Base-by-base conservation (phyloP, 2,329 filamentous ascomycete genomes). In the Diplodia corticola region DNA sequence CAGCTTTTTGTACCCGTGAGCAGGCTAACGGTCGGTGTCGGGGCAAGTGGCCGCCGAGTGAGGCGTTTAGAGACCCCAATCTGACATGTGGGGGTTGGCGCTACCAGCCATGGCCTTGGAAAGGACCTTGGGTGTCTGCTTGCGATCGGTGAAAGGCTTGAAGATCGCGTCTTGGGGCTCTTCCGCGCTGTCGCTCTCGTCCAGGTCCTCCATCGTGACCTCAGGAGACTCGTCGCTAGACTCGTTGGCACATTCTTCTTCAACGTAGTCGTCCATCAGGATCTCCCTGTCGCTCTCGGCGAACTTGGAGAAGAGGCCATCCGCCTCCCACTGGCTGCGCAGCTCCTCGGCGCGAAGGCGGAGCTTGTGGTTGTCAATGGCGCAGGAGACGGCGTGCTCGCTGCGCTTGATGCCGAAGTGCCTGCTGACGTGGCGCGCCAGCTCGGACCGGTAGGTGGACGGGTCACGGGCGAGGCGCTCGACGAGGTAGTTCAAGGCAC, bases 281-380 rank as follows among this genome's bases (percentile, higher is more conserved):
- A 44, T 24, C 1, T 60, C 55, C 12, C 13, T 7, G 5, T 48
- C 55, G 9, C 17, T 15, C 5, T 20, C 44, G 6, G 28, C 26
- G 17, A 35, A 61, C 26, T 35, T 61, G n/a, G 33, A 10, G n/a
- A 35, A 12, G n/a, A 61, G 17, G 26, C 20, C n/a, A 28, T 61
- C 57, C 0, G 17, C n/a, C 26, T 49, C 40, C 57, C 44, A 49
- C 2, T 30, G 26, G 0, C 3, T 10, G 7, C 44, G 57, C 3
- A 61, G 44, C 4, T 4, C 24, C 0, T 54, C 37, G 4, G 49
- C 49, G 5, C 30, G 20, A 4, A 13, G 12, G 0, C 49, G 46
- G 13, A 64, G 33, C 30, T 54, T 64, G 35, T 64, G 61, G 48
- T 64, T 53, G 22, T 64, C 61, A 9, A 65, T 65, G 26, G 63